phyloP scores from a whole-genome alignment of 495 filamentous ascomycete genomes.

The Cercophora newfieldiana region DNA sequence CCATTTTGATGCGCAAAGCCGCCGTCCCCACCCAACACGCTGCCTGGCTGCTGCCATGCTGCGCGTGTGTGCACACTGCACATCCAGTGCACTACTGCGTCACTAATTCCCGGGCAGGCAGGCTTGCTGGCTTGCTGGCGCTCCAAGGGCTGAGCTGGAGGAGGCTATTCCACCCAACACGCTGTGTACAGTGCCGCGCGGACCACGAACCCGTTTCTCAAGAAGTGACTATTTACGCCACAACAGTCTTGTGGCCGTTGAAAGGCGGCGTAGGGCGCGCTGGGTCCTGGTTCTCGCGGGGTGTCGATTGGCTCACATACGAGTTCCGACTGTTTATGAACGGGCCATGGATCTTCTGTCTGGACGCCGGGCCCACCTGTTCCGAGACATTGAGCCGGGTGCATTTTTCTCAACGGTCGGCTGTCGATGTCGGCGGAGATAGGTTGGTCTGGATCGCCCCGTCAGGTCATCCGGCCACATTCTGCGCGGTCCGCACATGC shows the following conservation, averaged over 20 bases:
- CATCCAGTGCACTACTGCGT: not conserved
- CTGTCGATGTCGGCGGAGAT: not conserved
- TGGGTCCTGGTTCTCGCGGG: not conserved
- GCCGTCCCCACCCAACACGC: conserved; percentile 1
- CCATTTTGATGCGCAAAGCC: not conserved
- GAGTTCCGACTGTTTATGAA: not conserved
- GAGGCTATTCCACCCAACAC: not conserved
- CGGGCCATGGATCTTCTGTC: not conserved
- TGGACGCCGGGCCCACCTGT: conserved; percentile 4
- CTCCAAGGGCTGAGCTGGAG: not conserved
- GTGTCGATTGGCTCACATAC: conserved; percentile 1
- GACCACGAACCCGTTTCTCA: not conserved
- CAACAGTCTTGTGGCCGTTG: not conserved
- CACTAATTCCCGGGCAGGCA: not conserved
- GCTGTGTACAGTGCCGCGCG: not conserved
- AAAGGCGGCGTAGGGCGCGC: not conserved
- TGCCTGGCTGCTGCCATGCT: not conserved
- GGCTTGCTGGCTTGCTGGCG: not conserved
- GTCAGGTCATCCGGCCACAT: not conserved
- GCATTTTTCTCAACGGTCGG: conserved; percentile 18
- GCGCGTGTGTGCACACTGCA: not conserved
- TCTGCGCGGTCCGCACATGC: not conserved
- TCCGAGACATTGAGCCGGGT: conserved; percentile 13
- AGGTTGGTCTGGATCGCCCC: not conserved
- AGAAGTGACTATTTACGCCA: not conserved